Evolutionary conservation across 2,329 filamentous ascomycete genomes (phyloP).

Genomic region (Corinectria fuckeliana): DNA sequence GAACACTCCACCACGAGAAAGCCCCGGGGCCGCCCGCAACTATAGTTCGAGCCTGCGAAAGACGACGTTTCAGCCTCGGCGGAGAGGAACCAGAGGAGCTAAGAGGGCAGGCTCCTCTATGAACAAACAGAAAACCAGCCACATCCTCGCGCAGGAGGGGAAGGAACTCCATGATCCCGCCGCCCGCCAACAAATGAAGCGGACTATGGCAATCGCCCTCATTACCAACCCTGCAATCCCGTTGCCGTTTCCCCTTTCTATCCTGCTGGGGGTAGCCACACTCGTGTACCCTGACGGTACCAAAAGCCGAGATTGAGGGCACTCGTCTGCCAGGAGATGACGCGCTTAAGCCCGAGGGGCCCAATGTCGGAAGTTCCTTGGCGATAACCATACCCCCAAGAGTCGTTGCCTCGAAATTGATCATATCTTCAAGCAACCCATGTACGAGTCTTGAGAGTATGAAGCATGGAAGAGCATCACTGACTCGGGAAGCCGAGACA

Average conservation of each 20-base stretch:
- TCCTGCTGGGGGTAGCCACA: conserved; percentile 15
- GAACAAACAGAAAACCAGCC: background rate
- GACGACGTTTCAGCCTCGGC: background rate
- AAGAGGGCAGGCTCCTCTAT: background rate
- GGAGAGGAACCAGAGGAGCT: conserved; percentile 8
- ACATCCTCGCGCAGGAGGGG: background rate
- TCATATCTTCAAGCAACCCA: background rate
- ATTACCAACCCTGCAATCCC: conserved; percentile 24
- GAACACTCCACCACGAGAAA: background rate
- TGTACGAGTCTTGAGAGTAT: background rate
- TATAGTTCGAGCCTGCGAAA: background rate
- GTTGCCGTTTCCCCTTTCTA: conserved; percentile 19
- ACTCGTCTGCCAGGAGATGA: background rate
- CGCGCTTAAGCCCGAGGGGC: background rate
- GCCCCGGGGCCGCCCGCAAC: background rate
- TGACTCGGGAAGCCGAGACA: background rate
- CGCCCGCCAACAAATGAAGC: conserved; percentile 28
- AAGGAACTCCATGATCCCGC: conserved; percentile 20
- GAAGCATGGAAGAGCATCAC: background rate
- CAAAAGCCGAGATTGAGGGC: background rate
- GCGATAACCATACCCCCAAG: background rate
- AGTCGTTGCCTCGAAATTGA: no score
- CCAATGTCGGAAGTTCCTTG: no score
- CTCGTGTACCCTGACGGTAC: conserved; percentile 13
- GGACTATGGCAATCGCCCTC: conserved; percentile 22